These are phyloP conservation scores for Neurospora terricola DNA, from an alignment of 495 filamentous ascomycete species.

Conservation along the genomic window DNA sequence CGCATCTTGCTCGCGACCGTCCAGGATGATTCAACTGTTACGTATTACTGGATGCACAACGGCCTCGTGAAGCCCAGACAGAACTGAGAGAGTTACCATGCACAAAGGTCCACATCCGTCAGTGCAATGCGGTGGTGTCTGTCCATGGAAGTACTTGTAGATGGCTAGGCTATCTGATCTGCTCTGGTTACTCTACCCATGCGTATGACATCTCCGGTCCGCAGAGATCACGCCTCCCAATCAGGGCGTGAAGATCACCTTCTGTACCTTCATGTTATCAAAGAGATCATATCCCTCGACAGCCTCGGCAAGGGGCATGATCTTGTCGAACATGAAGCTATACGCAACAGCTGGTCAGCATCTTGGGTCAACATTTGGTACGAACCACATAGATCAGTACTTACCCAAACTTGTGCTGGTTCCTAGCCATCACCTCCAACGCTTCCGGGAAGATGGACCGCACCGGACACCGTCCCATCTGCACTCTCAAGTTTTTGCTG, in stretches of 20 bases:
- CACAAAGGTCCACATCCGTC: neutral
- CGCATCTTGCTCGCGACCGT: constrained; percentile 73
- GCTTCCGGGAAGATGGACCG: constrained; percentile 73
- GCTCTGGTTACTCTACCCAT: neutral
- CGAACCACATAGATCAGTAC: constrained; percentile 14
- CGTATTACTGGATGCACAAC: constrained; percentile 92
- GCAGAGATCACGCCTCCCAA: neutral
- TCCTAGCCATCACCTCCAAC: constrained; percentile 66
- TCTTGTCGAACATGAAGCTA: constrained; percentile 89
- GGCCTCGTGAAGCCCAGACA: constrained; percentile 93
- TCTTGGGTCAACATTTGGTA: neutral
- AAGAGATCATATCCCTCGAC: constrained; percentile 87
- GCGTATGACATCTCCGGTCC: neutral
- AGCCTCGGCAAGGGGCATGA: constrained; percentile 79
- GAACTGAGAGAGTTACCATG: constrained; percentile 45
- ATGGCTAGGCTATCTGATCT: neutral
- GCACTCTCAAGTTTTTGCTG: constrained; percentile 77
- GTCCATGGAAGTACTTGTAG: neutral
- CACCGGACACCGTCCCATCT: constrained; percentile 93
- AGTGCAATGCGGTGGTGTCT: neutral
- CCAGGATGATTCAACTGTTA: constrained; percentile 82
- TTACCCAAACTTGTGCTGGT: constrained; percentile 73
- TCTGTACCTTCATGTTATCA: constrained; percentile 87
- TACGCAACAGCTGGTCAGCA: constrained; percentile 10
- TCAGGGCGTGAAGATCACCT: constrained; percentile 54